Conservation (phyloP, 495 filamentous ascomycete species). For the Evansstolkia leycettana region DNA sequence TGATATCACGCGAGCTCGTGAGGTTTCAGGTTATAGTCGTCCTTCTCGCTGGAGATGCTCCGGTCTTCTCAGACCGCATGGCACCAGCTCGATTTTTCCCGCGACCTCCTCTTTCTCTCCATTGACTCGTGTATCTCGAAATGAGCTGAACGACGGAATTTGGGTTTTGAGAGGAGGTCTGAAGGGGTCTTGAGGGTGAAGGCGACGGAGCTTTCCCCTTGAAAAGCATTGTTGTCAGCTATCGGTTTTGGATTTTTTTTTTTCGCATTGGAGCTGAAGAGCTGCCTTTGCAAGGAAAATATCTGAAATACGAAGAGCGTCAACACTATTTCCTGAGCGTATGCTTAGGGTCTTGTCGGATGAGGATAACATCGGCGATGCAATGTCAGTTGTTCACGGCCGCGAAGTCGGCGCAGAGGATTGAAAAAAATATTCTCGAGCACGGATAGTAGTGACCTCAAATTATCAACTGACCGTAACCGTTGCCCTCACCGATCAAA, state of each 20-base stretch:
- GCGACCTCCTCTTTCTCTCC: constrained; percentile 36
- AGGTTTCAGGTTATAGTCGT: constrained; percentile 55
- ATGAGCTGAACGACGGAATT: constrained; percentile 19
- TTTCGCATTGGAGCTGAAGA: no score
- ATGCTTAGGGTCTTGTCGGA: constrained; percentile 69
- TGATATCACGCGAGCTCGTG: constrained; percentile 36
- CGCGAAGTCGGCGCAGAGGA: constrained; percentile 21
- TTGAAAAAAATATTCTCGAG: constrained; percentile 8
- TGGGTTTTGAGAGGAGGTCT: constrained; percentile 37
- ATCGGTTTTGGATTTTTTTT: constrained; percentile 9
- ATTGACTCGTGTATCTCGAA: constrained; percentile 16
- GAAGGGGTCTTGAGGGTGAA: constrained; percentile 81
- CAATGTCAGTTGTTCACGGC: constrained; percentile 1
- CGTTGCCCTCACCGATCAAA: constrained; percentile 63
- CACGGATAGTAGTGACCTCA: constrained; percentile 11
- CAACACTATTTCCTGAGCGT: constrained; percentile 45
- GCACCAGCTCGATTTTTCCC: constrained; percentile 77
- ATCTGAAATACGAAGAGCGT: constrained; percentile 22
- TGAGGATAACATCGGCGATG: constrained; percentile 35
- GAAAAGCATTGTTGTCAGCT: constrained; percentile 64
- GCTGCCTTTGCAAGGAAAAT: constrained; percentile 5
- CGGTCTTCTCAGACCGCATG: constrained; percentile 27
- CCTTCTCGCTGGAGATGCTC: constrained; percentile 64
- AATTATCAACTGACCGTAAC: constrained; percentile 3
- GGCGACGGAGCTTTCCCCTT: constrained; percentile 54